Evolutionary conservation across 208 protist species (phyloP), one percentile per base, ranked within the genome.

Genomic region (Leptomonas pyrrhocoris): DNA sequence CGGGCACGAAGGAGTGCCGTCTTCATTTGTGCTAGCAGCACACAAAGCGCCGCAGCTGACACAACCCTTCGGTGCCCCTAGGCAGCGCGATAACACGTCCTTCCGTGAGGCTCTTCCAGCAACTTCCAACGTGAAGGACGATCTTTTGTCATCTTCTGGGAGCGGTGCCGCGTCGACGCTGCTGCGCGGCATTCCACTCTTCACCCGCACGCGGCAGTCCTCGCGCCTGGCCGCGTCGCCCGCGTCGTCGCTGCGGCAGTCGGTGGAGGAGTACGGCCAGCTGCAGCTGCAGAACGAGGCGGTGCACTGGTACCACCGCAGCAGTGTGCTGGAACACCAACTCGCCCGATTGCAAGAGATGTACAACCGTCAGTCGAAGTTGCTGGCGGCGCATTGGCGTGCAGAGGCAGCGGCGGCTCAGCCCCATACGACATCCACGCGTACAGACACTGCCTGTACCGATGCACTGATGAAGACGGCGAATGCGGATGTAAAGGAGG

Each of bases 271-370:
- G 36, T 77, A 68, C 50, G 65, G 64, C 9, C 55, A 57, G 28
- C 36, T 54, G 50, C 72, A 77, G 57, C 55, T 83, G 57, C 68
- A 75, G 51, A 62, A 79, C 5, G 78, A 83, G 60, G 73, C 74
- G 18, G 62, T 79, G 34, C 34, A 59, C 31, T 83, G 78, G 78
- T 73, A 70, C 16, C 58, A 72, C 49, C 73, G 78, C 34, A 76
- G 73, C 60, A 54, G 53, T 21, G 46, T 23, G 18, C 73, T 79
- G 12, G 70, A 77, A 55, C 53, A 64, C 12, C 31, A 65, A 28
- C 55, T 81, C 3, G 43, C 36, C 2, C 42, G 48, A 9, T 7
- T 77, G 64, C 58, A 72, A 36, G 58, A 38, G 4, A 25, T 50
- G 9, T 60, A 53, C 23, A 40, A 72, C 31, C 46, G 72, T 2